phyloP scores from a whole-genome alignment of 495 filamentous ascomycete genomes.

The Amphirosellinia nigrospora region DNA sequence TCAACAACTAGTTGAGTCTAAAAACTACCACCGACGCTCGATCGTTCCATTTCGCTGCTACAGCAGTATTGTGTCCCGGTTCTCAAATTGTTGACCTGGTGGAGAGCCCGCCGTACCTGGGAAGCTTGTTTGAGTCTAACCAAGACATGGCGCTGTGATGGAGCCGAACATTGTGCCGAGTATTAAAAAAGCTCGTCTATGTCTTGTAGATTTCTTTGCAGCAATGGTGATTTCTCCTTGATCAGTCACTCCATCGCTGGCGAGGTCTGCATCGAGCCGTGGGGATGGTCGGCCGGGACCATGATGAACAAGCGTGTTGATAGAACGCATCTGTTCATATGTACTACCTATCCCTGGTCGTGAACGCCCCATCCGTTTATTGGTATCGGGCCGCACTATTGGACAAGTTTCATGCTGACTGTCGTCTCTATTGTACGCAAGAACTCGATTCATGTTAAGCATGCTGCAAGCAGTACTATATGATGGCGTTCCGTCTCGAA shows the following conservation, averaged over 20 bases:
- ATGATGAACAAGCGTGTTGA: slow-evolving; percentile 2
- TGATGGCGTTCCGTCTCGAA: slow-evolving; percentile 19
- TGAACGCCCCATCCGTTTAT: slow-evolving; percentile 4
- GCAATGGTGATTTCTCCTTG: background rate
- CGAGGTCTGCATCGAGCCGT: slow-evolving; percentile 24
- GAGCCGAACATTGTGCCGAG: slow-evolving; percentile 28
- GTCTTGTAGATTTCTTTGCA: background rate
- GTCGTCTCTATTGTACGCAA: background rate
- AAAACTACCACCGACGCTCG: background rate
- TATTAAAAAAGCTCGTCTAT: background rate
- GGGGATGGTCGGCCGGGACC: slow-evolving; percentile 3
- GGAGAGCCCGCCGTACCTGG: slow-evolving; percentile 6
- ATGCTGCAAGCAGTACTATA: slow-evolving; percentile 20
- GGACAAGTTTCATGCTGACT: slow-evolving; percentile 1
- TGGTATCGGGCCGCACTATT: background rate
- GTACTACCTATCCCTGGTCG: background rate
- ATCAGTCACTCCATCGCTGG: background rate
- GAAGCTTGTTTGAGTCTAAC: slow-evolving; percentile 5
- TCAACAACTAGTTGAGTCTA: background rate
- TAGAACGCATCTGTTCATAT: background rate
- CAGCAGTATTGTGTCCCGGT: background rate
- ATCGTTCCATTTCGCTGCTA: background rate
- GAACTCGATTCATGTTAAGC: slow-evolving; percentile 10
- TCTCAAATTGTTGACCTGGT: background rate
- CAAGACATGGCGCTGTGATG: slow-evolving; percentile 23